Evolutionary conservation across 2,329 filamentous ascomycete genomes (phyloP).

Genomic region (Sordariomycetes sp.): DNA sequence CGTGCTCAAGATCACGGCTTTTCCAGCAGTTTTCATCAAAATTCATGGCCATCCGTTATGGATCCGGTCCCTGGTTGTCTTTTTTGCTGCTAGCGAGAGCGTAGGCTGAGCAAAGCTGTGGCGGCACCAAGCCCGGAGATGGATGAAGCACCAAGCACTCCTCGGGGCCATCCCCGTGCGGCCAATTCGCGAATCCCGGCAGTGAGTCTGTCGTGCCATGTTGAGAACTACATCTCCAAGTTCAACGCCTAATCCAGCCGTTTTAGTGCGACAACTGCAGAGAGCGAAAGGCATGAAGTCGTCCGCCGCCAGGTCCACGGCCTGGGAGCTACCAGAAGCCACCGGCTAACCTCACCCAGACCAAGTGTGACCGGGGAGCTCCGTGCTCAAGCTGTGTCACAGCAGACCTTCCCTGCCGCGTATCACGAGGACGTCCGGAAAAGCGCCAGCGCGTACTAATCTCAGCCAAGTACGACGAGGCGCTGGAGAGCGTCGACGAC

Average conservation of each 20-base stretch:
- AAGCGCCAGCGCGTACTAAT: conserved; percentile 19
- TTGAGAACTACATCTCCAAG: neutral
- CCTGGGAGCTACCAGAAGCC: neutral
- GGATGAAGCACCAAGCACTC: neutral
- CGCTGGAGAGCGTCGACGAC: conserved; percentile 16
- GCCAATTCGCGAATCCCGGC: neutral
- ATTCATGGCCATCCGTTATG: no score
- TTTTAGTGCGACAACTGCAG: neutral
- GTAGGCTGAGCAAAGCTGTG: no score
- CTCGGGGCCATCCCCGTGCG: neutral
- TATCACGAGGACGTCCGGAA: conserved; percentile 12
- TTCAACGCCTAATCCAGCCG: neutral
- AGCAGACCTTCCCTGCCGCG: conserved; percentile 15
- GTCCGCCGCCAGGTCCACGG: neutral
- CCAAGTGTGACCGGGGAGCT: conserved; percentile 16
- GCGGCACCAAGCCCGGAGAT: neutral
- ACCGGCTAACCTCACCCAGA: conserved; percentile 9
- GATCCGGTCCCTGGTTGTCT: no score
- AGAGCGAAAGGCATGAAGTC: neutral
- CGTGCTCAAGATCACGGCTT: no score
- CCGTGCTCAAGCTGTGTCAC: conserved; percentile 19
- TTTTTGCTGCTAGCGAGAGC: no score
- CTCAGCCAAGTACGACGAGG: conserved; percentile 18
- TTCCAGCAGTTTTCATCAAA: no score
- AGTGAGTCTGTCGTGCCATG: neutral